A percentile compares a stretch with the other conserved stretches of the same genome.
phyloP scores from a whole-genome alignment of 768 basidiomycete genomes.

The Lyophyllum shimeji region DNA sequence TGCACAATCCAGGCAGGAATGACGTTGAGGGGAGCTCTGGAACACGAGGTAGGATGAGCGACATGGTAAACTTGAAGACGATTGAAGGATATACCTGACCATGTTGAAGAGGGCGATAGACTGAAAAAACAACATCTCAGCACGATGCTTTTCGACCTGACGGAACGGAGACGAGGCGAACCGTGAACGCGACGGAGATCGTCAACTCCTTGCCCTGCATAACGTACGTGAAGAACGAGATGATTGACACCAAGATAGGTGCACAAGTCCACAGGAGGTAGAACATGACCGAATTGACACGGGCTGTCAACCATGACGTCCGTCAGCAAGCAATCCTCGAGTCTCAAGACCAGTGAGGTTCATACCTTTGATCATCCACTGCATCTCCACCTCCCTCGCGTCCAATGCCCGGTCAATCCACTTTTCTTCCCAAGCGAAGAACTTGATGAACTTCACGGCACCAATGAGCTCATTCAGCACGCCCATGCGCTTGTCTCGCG shows the following conservation, averaged over 20 bases:
- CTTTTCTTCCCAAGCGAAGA: conserved; percentile 78
- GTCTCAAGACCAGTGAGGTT: not conserved
- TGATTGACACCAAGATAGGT: conserved; percentile 77
- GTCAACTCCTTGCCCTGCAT: conserved; percentile 73
- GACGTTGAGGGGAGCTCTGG: conserved; percentile 68
- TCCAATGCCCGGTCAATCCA: conserved; percentile 71
- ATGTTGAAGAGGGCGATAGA: conserved; percentile 83
- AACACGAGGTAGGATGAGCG: not conserved
- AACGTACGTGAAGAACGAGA: conserved; percentile 77
- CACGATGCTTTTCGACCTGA: not conserved
- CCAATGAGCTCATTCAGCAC: conserved; percentile 78
- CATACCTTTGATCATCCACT: conserved; percentile 73
- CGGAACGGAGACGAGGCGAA: conserved; percentile 27
- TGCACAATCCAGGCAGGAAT: conserved; percentile 82
- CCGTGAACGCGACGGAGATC: conserved; percentile 82
- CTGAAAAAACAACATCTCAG: conserved; percentile 25
- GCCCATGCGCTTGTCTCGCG: conserved; percentile 75
- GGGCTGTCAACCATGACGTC: conserved; percentile 36
- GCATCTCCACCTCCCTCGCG: conserved; percentile 67
- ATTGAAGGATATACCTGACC: conserved; percentile 53
- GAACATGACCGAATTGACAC: conserved; percentile 74
- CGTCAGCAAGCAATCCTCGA: not conserved
- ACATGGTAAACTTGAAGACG: not conserved
- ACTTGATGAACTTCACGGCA: conserved; percentile 78
- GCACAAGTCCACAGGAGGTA: conserved; percentile 70